Conservation (phyloP, 805 yeast genomes). For the Metschnikowia peoriensis region DNA sequence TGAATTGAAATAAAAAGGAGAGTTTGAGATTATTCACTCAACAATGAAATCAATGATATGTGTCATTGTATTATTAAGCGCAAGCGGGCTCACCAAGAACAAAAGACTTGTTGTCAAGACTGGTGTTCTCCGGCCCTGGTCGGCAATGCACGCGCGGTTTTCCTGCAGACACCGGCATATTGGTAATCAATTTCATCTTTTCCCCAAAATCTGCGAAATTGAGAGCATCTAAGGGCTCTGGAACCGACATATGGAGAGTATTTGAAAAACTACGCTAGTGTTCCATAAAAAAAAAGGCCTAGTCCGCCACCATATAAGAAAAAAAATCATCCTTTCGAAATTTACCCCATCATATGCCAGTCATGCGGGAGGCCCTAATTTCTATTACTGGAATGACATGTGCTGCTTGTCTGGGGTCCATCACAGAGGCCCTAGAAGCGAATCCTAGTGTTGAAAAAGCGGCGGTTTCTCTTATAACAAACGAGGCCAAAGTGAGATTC, state of each 20-base stretch:
- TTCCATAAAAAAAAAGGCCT: not conserved
- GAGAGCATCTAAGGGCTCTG: not conserved
- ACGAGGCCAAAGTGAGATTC: slow-evolving; percentile 24
- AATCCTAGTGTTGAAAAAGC: slow-evolving; percentile 16
- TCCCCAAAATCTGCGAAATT: not conserved
- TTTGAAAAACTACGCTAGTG: not conserved
- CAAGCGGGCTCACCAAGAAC: no score
- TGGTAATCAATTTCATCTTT: slow-evolving; percentile 6
- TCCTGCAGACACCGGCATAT: not conserved
- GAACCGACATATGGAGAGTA: not conserved
- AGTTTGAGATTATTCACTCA: no score
- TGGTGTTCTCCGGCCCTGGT: slow-evolving; percentile 3
- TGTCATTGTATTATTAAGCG: no score
- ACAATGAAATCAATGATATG: no score
- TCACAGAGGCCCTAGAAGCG: slow-evolving; percentile 21
- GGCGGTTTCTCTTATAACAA: slow-evolving; percentile 27
- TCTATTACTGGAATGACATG: slow-evolving; percentile 27
- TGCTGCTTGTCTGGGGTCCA: slow-evolving; percentile 25
- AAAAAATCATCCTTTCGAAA: not conserved
- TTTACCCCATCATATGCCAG: not conserved
- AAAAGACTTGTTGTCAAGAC: no score
- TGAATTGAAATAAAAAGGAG: no score
- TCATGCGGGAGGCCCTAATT: slow-evolving; percentile 11
- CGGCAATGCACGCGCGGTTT: slow-evolving; percentile 2
- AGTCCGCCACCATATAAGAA: not conserved